These are phyloP conservation scores for Asterophora lycoperdoides DNA, from an alignment of 768 basidiomycete species.

Conservation along the genomic window DNA sequence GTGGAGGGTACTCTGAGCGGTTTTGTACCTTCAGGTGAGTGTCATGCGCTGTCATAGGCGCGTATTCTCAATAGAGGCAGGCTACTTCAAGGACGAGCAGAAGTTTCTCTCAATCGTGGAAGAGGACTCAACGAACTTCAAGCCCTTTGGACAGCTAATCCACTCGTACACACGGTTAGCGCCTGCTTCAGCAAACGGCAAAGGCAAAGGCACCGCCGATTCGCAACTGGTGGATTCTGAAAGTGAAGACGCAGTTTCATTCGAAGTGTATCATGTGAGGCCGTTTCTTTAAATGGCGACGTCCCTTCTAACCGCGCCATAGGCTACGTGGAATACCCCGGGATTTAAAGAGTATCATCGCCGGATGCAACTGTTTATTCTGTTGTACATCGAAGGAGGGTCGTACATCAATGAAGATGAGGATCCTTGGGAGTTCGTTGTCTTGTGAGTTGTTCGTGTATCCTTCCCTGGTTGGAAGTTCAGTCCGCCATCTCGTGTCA, in stretches of 20 bases:
- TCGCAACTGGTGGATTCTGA: slow-evolving; percentile 39
- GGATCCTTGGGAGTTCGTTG: slow-evolving; percentile 88
- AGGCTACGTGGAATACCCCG: slow-evolving; percentile 82
- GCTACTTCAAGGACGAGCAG: slow-evolving; percentile 64
- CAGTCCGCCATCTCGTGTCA: slow-evolving; percentile 29
- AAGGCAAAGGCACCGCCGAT: slow-evolving; percentile 50
- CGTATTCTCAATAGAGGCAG: slow-evolving; percentile 31
- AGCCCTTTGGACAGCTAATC: slow-evolving; percentile 71
- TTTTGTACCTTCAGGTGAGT: slow-evolving; percentile 71
- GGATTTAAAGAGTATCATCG: slow-evolving; percentile 91
- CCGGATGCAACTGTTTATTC: slow-evolving; percentile 89
- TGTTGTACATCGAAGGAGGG: slow-evolving; percentile 93
- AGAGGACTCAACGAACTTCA: slow-evolving; percentile 73
- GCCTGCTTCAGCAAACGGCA: slow-evolving; percentile 36
- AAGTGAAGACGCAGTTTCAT: slow-evolving; percentile 63
- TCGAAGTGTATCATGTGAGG: slow-evolving; percentile 88
- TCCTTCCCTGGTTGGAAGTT: neutral
- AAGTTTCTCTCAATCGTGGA: slow-evolving; percentile 70
- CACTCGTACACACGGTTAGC: slow-evolving; percentile 69
- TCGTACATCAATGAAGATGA: slow-evolving; percentile 94
- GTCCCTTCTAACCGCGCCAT: slow-evolving; percentile 1
- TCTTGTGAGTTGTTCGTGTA: slow-evolving; percentile 54
- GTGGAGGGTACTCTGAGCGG: slow-evolving; percentile 71
- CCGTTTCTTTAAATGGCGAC: neutral
- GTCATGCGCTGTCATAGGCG: neutral